A percentile compares a stretch with the other conserved stretches of the same genome.
Evolutionary conservation across 768 basidiomycete genomes (phyloP).

Genomic region (Podaxis sp.): DNA sequence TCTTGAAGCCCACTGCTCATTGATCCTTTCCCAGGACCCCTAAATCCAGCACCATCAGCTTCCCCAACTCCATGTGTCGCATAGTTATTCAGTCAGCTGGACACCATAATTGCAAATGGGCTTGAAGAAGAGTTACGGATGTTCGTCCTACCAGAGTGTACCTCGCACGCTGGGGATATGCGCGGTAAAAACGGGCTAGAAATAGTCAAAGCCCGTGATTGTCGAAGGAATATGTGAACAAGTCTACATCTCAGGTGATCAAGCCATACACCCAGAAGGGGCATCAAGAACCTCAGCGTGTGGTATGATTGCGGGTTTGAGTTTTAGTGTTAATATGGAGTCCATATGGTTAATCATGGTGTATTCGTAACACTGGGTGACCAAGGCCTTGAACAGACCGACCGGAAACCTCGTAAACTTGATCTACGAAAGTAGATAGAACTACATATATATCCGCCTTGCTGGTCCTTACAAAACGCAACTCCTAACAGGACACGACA

Average conservation of each 20-base stretch:
- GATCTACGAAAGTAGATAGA: neutral
- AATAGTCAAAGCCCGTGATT: neutral
- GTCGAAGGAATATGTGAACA: neutral
- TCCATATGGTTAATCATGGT: neutral
- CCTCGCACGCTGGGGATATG: neutral
- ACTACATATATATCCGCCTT: neutral
- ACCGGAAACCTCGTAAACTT: too few species aligned
- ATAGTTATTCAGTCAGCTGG: neutral
- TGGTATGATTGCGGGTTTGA: neutral
- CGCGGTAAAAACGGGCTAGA: neutral
- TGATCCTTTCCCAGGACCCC: neutral
- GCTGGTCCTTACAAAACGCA: neutral
- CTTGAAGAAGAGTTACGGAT: neutral
- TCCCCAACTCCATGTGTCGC: neutral
- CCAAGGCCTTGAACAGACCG: too few species aligned
- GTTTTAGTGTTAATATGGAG: neutral
- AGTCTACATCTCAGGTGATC: neutral
- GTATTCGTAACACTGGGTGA: neutral
- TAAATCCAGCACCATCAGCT: neutral
- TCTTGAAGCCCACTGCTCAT: neutral
- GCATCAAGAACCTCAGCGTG: neutral
- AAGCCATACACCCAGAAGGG: neutral
- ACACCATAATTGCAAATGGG: neutral
- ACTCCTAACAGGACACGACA: neutral
- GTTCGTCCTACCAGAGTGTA: neutral